Evolutionary conservation across 208 protist genomes (phyloP), one percentile per base, ranked within the genome.

Genomic region (Trypanosoma rangeli): DNA sequence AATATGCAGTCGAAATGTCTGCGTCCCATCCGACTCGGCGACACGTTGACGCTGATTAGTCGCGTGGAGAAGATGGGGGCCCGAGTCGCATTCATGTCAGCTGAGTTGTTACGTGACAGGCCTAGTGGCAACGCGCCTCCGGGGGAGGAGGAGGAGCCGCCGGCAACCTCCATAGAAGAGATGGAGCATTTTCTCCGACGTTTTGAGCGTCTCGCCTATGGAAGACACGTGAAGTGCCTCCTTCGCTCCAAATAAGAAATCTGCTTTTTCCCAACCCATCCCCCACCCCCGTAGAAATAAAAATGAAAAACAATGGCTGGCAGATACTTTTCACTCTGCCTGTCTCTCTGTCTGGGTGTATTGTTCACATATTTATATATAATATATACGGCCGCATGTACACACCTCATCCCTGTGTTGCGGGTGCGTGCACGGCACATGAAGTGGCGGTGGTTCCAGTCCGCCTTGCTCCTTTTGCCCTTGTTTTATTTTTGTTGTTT

Each of bases 21-120:
- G 24, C 76, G 69, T 2, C 61, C 76, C n/a, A 69, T 93, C 31
- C 49, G 28, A 10, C 76, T 75, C 39, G 85, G 82, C 18, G 83
- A 87, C 28, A 69, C 66, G 46, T 39, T 84, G 12, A 70, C 91
- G 24, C 52, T 94, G 44, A 74, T 92, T 26, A 86, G 76, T 64
- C 74, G 67, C 9, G 83, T 91, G 33, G 85, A 91, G 57, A 90
- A 90, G 72, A 70, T 91, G 28, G 86, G 89, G 9, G 89, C 87
- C 62, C 74, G 83, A n/a, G 53, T 94, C 31, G 82, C 81, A 39
- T 94, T 86, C 68, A 84, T 82, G 72, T 80, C 79, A 60, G 80
- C 86, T 8, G 73, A 89, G 39, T 44, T 75, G 5, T n/a, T 69
- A 20, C 70, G 42, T 22, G 49, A 69, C 44, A 67, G 18, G 0